Conservation (phyloP, 768 basidiomycete genomes). For the Trametopsis cervina region DNA sequence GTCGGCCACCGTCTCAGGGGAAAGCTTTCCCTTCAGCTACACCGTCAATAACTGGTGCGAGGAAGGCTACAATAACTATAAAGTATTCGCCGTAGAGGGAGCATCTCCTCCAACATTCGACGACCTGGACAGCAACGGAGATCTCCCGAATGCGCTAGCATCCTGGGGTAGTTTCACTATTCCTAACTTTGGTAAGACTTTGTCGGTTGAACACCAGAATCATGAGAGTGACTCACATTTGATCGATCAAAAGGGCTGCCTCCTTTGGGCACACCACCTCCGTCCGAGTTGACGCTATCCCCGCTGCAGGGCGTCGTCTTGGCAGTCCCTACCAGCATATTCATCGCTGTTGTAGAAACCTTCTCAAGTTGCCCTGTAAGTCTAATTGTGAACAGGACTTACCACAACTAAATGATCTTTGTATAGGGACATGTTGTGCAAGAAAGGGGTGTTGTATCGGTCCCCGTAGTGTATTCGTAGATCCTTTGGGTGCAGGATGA, state of each 20-base stretch:
- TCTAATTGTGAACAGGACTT: not conserved
- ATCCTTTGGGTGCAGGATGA: not conserved
- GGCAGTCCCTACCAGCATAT: not conserved
- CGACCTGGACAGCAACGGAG: conserved; percentile 10
- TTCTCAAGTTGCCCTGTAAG: conserved; percentile 11
- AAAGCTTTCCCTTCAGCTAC: conserved; percentile 8
- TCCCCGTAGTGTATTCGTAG: not conserved
- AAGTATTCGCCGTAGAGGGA: conserved; percentile 9
- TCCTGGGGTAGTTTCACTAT: conserved; percentile 8
- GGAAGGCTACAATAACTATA: conserved; percentile 12
- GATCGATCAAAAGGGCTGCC: conserved; percentile 7
- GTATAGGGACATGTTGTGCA: conserved; percentile 8
- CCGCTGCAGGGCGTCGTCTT: not conserved
- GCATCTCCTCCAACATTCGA: conserved; percentile 3
- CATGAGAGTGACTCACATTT: not conserved
- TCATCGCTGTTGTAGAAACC: conserved; percentile 6
- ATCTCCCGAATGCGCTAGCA: conserved; percentile 1
- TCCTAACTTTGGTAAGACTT: conserved; percentile 11
- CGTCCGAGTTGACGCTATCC: conserved; percentile 2
- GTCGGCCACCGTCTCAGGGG: not conserved
- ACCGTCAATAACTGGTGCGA: conserved; percentile 11
- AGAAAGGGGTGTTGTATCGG: conserved; percentile 2
- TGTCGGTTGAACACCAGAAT: not conserved
- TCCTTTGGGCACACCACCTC: conserved; percentile 2
- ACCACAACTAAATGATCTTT: not conserved